phyloP scores from a whole-genome alignment of 257 asterid species.

The Penstemon barbatus region DNA sequence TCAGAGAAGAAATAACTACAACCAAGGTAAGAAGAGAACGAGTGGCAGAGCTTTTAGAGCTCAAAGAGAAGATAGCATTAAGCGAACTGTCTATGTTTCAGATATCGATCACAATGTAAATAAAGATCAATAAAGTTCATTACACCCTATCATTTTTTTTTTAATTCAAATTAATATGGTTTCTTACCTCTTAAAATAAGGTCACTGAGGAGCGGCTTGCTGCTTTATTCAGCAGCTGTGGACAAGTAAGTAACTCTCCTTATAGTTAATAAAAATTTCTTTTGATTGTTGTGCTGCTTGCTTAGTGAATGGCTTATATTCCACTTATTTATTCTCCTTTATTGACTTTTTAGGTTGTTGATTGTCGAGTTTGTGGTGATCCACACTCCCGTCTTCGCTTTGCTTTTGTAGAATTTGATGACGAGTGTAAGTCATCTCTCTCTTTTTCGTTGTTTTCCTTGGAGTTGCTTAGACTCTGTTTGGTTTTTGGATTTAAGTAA shows the following conservation, averaged over 20 bases:
- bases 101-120: slow-evolving; percentile 87
- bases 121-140: slow-evolving; percentile 4
- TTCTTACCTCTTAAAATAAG: slow-evolving; percentile 41
- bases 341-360: slow-evolving; percentile 69
- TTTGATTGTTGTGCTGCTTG: slow-evolving; percentile 20
- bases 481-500: too few relatives aligned
- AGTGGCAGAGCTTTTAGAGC: slow-evolving; percentile 73
- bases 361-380: slow-evolving; percentile 97
- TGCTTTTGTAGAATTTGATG: slow-evolving; percentile 93
- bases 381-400: slow-evolving; percentile 98
- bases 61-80: slow-evolving; percentile 84
- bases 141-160: not conserved
- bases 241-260: slow-evolving; percentile 65
- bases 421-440: slow-evolving; percentile 63
- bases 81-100: slow-evolving; percentile 91
- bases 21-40: slow-evolving; percentile 64
- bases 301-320: slow-evolving; percentile 7
- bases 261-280: slow-evolving; percentile 2
- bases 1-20: slow-evolving; percentile 70
- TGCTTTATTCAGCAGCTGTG: slow-evolving; percentile 71
- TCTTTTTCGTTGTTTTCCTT: slow-evolving; percentile 4
- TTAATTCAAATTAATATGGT: slow-evolving; percentile 29
- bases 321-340: slow-evolving; percentile 14
- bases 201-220: slow-evolving; percentile 93
- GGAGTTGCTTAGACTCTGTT: not conserved